Percentiles rank a stretch among this genome's conserved stretches.
Evolutionary conservation across 2,329 filamentous ascomycete species (phyloP).

Genomic region (Tricladium varicosporioides): DNA sequence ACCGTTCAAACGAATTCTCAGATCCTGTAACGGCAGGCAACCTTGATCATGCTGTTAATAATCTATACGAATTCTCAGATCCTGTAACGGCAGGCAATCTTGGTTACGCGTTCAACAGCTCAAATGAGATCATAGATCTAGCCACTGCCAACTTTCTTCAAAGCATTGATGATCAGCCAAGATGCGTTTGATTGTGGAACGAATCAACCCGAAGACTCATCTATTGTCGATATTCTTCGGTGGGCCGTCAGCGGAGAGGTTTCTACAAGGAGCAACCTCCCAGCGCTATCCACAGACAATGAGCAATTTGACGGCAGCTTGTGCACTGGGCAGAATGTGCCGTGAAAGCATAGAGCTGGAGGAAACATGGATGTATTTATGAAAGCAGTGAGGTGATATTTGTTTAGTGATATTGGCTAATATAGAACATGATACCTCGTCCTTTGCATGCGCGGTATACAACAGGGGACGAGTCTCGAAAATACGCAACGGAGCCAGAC

Average conservation of each 20-base stretch:
- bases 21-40: not conserved
- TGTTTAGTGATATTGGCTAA: conserved; percentile 6
- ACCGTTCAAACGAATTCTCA: not conserved
- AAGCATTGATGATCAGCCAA: not conserved
- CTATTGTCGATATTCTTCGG: conserved; percentile 1
- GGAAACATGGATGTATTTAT: not conserved
- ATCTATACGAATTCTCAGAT: not conserved
- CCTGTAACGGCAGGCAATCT: not conserved
- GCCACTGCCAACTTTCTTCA: not conserved
- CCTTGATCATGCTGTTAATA: not conserved
- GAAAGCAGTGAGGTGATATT: not conserved
- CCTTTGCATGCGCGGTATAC: conserved; percentile 17
- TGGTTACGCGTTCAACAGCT: not conserved
- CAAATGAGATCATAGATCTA: not conserved
- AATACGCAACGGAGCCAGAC: conserved; percentile 12
- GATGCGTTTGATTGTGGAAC: not conserved
- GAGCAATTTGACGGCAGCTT: not conserved
- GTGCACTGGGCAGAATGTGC: not conserved
- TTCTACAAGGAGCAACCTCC: not conserved
- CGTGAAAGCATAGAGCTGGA: not conserved
- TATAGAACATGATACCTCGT: conserved; percentile 17
- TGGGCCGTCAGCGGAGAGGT: not conserved
- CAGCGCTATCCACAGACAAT: not conserved
- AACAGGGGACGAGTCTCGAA: conserved; percentile 12
- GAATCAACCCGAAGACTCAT: not conserved